A percentile compares a stretch with the other conserved stretches of the same genome.
These are phyloP conservation scores for Arabidopsis hybrid DNA, from an alignment of 441 rosid species.

Conservation along the genomic window DNA sequence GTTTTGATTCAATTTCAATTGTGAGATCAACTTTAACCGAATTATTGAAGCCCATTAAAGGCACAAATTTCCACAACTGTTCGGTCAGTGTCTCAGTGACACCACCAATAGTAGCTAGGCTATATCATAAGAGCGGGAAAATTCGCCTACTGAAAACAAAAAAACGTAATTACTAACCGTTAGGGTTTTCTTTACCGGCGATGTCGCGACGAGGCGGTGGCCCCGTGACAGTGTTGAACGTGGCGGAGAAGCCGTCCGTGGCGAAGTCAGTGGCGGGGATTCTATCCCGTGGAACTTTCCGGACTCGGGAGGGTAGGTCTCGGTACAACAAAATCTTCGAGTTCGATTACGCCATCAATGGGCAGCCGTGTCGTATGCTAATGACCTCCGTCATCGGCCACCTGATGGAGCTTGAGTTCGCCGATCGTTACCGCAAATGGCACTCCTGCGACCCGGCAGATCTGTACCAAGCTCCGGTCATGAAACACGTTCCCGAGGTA, in stretches of 20 bases:
- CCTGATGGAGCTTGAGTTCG: conserved; percentile 93
- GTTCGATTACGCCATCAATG: conserved; percentile 80
- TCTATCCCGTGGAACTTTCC: conserved; percentile 70
- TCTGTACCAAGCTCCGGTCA: conserved; percentile 80
- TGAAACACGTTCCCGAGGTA: conserved; percentile 91
- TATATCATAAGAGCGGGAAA: conserved; percentile 44
- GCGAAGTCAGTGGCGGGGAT: conserved; percentile 90
- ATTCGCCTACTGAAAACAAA: neutral
- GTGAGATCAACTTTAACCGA: neutral
- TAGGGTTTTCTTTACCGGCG: conserved; percentile 34
- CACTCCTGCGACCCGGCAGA: conserved; percentile 94
- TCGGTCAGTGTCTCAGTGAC: no score
- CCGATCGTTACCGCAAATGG: conserved; percentile 93
- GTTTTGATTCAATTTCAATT: neutral
- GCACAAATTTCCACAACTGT: no score
- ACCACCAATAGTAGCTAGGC: no score
- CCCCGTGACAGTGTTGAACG: conserved; percentile 68
- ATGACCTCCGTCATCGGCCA: conserved; percentile 97
- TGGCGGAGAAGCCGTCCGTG: conserved; percentile 99
- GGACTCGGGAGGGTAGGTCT: conserved; percentile 88
- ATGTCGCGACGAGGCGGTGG: conserved; percentile 66
- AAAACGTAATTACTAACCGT: conserved; percentile 27
- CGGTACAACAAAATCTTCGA: conserved; percentile 93
- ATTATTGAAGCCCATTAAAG: no score
- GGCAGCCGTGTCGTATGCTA: conserved; percentile 85